Evolutionary conservation across 495 filamentous ascomycete genomes (phyloP), one percentile per base, ranked within the genome.

Genomic region (Ascodesmis nigricans): DNA sequence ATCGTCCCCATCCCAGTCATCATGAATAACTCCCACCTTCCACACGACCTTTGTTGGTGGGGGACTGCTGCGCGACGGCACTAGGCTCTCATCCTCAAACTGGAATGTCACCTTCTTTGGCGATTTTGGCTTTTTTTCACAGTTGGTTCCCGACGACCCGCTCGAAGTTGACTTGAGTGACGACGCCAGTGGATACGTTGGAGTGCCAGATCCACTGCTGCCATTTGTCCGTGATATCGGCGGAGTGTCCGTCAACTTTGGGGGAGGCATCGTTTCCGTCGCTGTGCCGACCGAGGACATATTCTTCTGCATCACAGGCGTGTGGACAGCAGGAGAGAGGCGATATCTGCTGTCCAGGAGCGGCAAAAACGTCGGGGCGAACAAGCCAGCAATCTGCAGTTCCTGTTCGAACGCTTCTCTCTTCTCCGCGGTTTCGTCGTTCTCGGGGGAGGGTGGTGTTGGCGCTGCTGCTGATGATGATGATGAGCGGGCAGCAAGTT

Each of bases 401-500:
- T 51, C 48, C 23, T 51, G 42, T 21, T 52, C 48, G 35, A 51
- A 52, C 17, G n/a, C n/a, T n/a, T n/a, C n/a, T n/a, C n/a, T n/a
- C n/a, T n/a, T n/a, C 23, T 25, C 23, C 11, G 23, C 23, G 7
- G 23, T 11, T 25, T 25, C 23, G n/a, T 25, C 23, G 23, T n/a
- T n/a, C n/a, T n/a, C n/a, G n/a, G n/a, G n/a, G 47, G 47, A 15
- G 46, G 47, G 3, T 42, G 46, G 29, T 40, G 29, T 29, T 40
- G 33, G 22, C 17, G 14, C 29, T 24, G 19, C 21, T 49, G 27
- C 26, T 37, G 22, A 21, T 21, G 9, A 29, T 40, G 30, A 5
- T n/a, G n/a, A n/a, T n/a, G n/a, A n/a, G n/a, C n/a, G n/a, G n/a
- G n/a, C n/a, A n/a, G n/a, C n/a, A n/a, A n/a, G n/a, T n/a, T n/a